These are phyloP conservation scores for Alternaria consortialis DNA, from an alignment of 2,329 filamentous ascomycete species.

Conservation along the genomic window DNA sequence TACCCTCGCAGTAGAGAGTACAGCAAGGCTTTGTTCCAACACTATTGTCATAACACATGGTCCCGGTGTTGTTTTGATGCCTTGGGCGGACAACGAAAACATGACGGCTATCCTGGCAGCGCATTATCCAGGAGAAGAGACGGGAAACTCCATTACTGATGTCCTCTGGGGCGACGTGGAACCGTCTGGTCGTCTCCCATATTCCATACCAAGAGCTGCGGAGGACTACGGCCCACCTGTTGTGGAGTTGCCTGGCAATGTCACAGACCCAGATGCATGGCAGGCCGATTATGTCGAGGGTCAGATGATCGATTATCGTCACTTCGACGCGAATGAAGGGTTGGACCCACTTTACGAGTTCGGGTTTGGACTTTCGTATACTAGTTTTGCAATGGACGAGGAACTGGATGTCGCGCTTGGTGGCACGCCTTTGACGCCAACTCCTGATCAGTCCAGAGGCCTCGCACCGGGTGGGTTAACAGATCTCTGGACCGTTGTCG, in stretches of 20 bases:
- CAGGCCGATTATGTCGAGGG: conserved; percentile 63
- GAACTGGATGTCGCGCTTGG: background rate
- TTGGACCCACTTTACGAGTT: conserved; percentile 46
- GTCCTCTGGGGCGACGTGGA: conserved; percentile 77
- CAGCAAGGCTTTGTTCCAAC: conserved; percentile 57
- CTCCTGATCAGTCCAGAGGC: background rate
- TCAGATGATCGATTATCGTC: conserved; percentile 63
- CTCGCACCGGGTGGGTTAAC: background rate
- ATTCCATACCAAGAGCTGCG: conserved; percentile 78
- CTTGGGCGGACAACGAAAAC: conserved; percentile 53
- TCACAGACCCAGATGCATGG: conserved; percentile 51
- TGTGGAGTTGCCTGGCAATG: conserved; percentile 36
- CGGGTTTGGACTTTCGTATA: conserved; percentile 51
- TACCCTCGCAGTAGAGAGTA: conserved; percentile 51
- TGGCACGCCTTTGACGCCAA: background rate
- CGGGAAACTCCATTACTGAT: conserved; percentile 51
- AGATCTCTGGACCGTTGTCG: background rate
- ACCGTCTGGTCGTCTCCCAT: conserved; percentile 81
- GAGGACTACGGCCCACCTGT: conserved; percentile 67
- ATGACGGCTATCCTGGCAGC: conserved; percentile 53
- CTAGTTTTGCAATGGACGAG: conserved; percentile 37
- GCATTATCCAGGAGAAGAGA: conserved; percentile 53
- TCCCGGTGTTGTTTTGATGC: conserved; percentile 50
- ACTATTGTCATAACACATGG: conserved; percentile 60
- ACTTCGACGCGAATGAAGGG: conserved; percentile 55